Conservation (phyloP, 352 stramenopile genomes). For the Ophiocytium majus region DNA sequence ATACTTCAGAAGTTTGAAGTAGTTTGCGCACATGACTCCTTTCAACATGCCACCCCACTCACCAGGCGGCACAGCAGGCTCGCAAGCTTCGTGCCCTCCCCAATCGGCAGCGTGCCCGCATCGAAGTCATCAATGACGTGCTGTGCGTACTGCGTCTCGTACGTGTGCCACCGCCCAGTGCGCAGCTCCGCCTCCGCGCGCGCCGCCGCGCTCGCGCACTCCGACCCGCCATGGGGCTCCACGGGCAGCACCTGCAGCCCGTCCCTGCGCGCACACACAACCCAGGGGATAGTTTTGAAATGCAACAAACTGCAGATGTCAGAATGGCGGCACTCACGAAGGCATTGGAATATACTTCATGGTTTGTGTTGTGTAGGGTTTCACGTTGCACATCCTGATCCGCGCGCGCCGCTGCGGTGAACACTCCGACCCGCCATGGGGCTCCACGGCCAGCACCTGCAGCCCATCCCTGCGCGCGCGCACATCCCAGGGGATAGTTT, state of each 20-base stretch:
- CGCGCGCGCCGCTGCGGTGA: background rate
- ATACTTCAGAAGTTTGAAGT: too few species aligned
- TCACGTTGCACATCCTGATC: background rate
- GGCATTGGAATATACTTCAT: too few species aligned
- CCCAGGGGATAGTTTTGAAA: too few species aligned
- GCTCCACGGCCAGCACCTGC: constrained; percentile 13
- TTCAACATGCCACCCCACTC: background rate
- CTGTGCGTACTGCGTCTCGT: constrained; percentile 54
- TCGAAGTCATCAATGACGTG: constrained; percentile 53
- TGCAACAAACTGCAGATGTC: too few species aligned
- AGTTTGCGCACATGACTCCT: background rate
- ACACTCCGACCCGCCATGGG: background rate
- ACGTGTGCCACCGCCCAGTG: constrained; percentile 45
- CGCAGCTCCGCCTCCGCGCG: background rate
- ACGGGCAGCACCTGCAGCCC: constrained; percentile 22
- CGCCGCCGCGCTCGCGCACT: background rate
- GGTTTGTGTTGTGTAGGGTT: too few species aligned
- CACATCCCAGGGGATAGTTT: background rate
- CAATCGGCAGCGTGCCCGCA: constrained; percentile 41
- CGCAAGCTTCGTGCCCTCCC: constrained; percentile 50
- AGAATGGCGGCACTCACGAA: too few species aligned
- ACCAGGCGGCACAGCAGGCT: constrained; percentile 44
- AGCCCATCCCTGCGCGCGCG: constrained; percentile 7
- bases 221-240: background rate
- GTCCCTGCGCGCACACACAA: background rate